These are phyloP conservation scores for Tuctoria greenei DNA, from an alignment of 176 grass and related monocot genomes.

Conservation along the genomic window DNA sequence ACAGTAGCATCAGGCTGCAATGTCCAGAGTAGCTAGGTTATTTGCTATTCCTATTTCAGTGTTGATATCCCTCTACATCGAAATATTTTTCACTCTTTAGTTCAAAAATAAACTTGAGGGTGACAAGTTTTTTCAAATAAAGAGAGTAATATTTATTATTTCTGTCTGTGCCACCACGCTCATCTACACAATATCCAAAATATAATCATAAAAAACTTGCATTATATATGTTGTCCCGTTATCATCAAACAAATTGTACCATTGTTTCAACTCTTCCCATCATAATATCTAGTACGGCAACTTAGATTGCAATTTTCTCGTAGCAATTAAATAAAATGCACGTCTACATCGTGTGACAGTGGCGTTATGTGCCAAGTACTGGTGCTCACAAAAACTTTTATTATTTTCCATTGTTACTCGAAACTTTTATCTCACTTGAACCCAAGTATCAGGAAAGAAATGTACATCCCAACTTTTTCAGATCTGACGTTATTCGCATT, in stretches of 20 bases:
- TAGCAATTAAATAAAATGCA: neutral
- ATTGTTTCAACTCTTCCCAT: neutral
- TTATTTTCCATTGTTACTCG: neutral
- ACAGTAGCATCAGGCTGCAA: neutral
- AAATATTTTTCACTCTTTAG: no score
- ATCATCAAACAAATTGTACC: constrained; percentile 1
- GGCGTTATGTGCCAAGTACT: neutral
- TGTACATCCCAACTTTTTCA: neutral
- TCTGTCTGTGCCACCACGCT: neutral
- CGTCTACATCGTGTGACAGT: neutral
- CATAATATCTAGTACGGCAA: neutral
- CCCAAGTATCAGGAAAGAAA: neutral
- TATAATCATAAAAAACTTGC: neutral
- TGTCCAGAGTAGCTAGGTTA: neutral
- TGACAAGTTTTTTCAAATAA: no score
- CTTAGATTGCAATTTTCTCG: neutral
- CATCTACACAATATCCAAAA: no score
- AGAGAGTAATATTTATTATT: neutral
- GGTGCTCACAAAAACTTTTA: neutral
- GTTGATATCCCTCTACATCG: no score
- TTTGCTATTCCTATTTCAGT: neutral
- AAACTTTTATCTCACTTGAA: neutral
- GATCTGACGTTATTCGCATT: neutral
- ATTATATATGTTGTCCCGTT: neutral
- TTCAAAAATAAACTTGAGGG: no score